phyloP scores from a whole-genome alignment of 176 grass and related monocot genomes.

The Oropetium thomaeum region DNA sequence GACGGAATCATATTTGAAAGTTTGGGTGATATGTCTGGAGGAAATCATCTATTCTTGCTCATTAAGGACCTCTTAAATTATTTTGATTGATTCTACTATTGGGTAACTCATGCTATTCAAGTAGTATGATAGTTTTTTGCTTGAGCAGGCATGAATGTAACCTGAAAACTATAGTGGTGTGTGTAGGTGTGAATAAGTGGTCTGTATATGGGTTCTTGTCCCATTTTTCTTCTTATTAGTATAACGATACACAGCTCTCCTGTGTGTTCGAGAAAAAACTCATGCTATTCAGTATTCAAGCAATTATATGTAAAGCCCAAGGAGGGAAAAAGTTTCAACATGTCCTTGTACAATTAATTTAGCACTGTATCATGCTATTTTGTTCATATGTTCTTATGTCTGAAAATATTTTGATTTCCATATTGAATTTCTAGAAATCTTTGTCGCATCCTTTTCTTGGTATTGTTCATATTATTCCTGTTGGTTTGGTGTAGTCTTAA shows the following conservation, averaged over 20 bases:
- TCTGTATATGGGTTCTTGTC: too few relatives aligned
- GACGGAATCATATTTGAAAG: slow-evolving; percentile 77
- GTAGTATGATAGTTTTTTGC: too few relatives aligned
- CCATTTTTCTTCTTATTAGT: too few relatives aligned
- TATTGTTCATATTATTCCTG: not conserved
- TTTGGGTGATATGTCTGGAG: slow-evolving; percentile 50
- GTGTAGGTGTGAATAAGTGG: too few relatives aligned
- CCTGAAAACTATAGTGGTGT: too few relatives aligned
- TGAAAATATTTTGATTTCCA: slow-evolving; percentile 14
- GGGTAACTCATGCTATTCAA: not conserved
- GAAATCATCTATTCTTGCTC: slow-evolving; percentile 51
- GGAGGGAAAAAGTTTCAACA: not conserved
- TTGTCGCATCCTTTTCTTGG: slow-evolving; percentile 1
- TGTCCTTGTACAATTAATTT: slow-evolving; percentile 25
- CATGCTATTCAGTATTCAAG: not conserved
- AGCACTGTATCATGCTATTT: slow-evolving; percentile 10
- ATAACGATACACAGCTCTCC: too few relatives aligned
- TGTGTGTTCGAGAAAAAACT: too few relatives aligned
- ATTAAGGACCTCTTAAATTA: slow-evolving; percentile 62
- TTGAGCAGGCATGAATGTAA: too few relatives aligned
- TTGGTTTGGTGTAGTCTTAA: not conserved
- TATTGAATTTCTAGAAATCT: slow-evolving; percentile 1
- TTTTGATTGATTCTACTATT: slow-evolving; percentile 45
- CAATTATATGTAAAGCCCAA: slow-evolving; percentile 24
- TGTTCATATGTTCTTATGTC: not conserved